Percentiles rank a stretch among this genome's conserved stretches.
These are phyloP conservation scores for Ophiostoma ips DNA, from an alignment of 2,329 filamentous ascomycete species.

Conservation along the genomic window DNA sequence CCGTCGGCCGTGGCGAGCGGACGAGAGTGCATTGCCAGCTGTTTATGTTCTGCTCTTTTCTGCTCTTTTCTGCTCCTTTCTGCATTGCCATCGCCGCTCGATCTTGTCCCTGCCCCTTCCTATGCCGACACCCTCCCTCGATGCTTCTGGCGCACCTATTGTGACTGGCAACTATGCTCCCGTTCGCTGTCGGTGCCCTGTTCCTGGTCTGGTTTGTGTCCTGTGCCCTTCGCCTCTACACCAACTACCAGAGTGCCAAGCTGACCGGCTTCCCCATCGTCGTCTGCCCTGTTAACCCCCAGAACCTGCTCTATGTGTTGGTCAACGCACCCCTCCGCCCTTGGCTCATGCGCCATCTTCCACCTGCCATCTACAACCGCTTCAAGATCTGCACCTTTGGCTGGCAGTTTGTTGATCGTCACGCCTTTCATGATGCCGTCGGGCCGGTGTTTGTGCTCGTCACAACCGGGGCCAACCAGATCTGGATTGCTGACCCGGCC, in stretches of 20 bases:
- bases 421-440: conserved; percentile 16
- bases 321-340: conserved; percentile 4
- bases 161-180: too few relatives aligned
- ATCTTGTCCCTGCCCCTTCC: too few relatives aligned
- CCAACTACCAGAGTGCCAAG: conserved; percentile 8
- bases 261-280: conserved; percentile 3
- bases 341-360: conserved; percentile 3
- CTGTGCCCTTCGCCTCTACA: background rate
- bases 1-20: too few relatives aligned
- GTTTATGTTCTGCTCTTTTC: too few relatives aligned
- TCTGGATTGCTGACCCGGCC: conserved; percentile 20
- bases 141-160: too few relatives aligned
- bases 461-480: conserved; percentile 13
- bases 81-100: too few relatives aligned
- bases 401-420: conserved; percentile 21
- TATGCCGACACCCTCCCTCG: too few relatives aligned
- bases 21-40: too few relatives aligned
- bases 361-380: conserved; percentile 2
- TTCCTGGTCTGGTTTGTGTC: conserved; percentile 3
- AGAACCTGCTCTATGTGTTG: conserved; percentile 7
- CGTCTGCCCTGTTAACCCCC: conserved; percentile 4
- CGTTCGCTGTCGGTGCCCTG: background rate
- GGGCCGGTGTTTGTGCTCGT: conserved; percentile 21
- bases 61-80: too few relatives aligned
- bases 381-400: conserved; percentile 15